Evolutionary conservation across 2,329 filamentous ascomycete species (phyloP).

Genomic region (Verticillium dahliae): DNA sequence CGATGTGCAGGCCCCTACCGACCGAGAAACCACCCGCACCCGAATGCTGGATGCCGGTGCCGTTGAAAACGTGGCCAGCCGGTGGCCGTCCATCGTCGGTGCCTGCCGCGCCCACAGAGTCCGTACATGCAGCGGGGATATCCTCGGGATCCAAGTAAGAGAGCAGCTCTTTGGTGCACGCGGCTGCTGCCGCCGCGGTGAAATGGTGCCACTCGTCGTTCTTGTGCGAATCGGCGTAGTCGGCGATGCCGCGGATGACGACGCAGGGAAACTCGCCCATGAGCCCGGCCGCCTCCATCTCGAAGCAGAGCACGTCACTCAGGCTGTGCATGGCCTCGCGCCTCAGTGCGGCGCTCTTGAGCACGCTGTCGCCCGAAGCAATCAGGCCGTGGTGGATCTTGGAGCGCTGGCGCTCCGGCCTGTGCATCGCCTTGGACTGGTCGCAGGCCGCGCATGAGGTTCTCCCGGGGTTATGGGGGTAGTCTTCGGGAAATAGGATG

Average conservation of each 20-base stretch:
- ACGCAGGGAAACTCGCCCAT: conserved; percentile 17
- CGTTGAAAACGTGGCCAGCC: neutral
- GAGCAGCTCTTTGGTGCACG: conserved; percentile 3
- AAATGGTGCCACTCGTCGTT: conserved; percentile 27
- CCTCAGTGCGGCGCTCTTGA: neutral
- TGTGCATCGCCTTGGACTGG: neutral
- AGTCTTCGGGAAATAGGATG: conserved; percentile 1
- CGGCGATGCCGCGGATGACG: conserved; percentile 27
- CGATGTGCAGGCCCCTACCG: neutral
- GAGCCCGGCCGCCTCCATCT: conserved; percentile 20
- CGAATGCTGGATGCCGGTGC: neutral
- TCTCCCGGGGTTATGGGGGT: neutral
- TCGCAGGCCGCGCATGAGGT: neutral
- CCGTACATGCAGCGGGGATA: neutral
- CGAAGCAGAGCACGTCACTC: conserved; percentile 12
- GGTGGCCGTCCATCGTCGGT: neutral
- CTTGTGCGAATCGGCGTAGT: conserved; percentile 31
- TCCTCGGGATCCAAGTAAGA: neutral
- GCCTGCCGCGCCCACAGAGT: neutral
- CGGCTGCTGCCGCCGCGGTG: conserved; percentile 22
- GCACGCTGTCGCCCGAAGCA: conserved; percentile 1
- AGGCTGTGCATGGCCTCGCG: neutral
- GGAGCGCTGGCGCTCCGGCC: neutral
- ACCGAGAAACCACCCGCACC: neutral
- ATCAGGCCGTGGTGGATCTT: conserved; percentile 4